Conservation (phyloP, 2,329 filamentous ascomycete species). For the Zasmidium cellare region DNA sequence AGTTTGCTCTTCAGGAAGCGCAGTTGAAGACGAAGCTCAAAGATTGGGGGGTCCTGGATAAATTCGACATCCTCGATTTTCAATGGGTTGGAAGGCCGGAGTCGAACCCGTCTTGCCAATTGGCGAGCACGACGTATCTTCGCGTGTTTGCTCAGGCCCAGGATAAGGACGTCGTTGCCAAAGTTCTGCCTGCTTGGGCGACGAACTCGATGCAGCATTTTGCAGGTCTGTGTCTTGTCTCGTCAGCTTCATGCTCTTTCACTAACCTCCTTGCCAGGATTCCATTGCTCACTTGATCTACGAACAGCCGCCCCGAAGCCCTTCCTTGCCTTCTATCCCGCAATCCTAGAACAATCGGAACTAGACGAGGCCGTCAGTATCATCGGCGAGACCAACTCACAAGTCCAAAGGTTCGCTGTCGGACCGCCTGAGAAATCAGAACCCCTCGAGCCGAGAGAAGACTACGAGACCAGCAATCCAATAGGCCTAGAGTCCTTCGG, state of each 20-base stretch:
- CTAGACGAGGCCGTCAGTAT: constrained; percentile 25
- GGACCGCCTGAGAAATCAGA: constrained; percentile 25
- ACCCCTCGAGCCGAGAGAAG: constrained; percentile 19
- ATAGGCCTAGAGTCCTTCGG: constrained; percentile 36
- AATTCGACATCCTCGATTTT: constrained; percentile 28
- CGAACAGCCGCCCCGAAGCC: constrained; percentile 25
- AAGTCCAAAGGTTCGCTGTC: constrained; percentile 22
- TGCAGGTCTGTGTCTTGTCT: neutral
- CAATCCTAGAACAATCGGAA: constrained; percentile 22
- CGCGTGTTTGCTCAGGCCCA: constrained; percentile 39
- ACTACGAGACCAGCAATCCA: constrained; percentile 35
- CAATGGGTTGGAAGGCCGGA: constrained; percentile 31
- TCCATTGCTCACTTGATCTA: constrained; percentile 27
- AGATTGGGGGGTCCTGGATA: constrained; percentile 25
- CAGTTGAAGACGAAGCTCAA: constrained; percentile 42
- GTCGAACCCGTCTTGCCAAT: constrained; percentile 40
- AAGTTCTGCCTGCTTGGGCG: constrained; percentile 22
- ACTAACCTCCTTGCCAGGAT: constrained; percentile 11
- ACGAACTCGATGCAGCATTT: constrained; percentile 30
- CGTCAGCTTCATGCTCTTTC: no score
- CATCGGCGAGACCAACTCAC: constrained; percentile 17
- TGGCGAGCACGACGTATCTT: constrained; percentile 44
- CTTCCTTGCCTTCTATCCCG: constrained; percentile 29
- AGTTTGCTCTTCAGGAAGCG: constrained; percentile 44
- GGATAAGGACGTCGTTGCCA: constrained; percentile 22